Conservation (phyloP, 1,284 basidiomycete species). For the Wallemia mellicola region DNA sequence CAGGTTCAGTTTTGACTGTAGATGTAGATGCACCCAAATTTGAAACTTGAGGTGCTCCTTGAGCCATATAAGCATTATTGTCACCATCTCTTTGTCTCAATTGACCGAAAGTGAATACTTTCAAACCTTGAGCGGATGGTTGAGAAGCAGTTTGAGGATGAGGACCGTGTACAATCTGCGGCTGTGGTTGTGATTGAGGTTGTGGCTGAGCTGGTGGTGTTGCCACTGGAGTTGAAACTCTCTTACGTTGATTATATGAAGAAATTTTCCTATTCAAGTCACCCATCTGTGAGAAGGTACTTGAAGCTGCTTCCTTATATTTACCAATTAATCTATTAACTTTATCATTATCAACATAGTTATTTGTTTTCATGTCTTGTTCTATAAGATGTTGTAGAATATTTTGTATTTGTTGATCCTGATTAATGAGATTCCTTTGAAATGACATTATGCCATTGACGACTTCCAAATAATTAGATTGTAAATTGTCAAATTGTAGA, state of each 20-base stretch:
- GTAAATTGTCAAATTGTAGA: slow-evolving; percentile 30
- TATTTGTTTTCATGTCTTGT: neutral
- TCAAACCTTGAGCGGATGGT: slow-evolving; percentile 23
- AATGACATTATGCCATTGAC: slow-evolving; percentile 54
- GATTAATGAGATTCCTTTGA: slow-evolving; percentile 53
- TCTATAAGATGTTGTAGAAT: slow-evolving; percentile 44
- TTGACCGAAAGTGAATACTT: slow-evolving; percentile 54
- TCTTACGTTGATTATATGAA: neutral
- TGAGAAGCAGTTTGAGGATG: too few species aligned
- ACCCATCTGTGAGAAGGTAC: neutral
- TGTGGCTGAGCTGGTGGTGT: neutral
- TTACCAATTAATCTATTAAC: neutral
- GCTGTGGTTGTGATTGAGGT: too few species aligned
- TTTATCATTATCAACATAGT: neutral
- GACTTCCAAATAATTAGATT: slow-evolving; percentile 43
- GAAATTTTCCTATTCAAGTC: slow-evolving; percentile 1
- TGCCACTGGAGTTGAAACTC: neutral
- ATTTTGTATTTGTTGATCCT: slow-evolving; percentile 54
- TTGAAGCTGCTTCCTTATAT: neutral
- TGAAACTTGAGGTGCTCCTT: slow-evolving; percentile 1
- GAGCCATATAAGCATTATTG: neutral
- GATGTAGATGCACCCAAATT: neutral
- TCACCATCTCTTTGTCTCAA: slow-evolving; percentile 25
- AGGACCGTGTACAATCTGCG: too few species aligned
- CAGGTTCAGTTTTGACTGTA: neutral